Base-by-base conservation (phyloP, 2,329 filamentous ascomycete species). In the Lasiodiplodia sp. region DNA sequence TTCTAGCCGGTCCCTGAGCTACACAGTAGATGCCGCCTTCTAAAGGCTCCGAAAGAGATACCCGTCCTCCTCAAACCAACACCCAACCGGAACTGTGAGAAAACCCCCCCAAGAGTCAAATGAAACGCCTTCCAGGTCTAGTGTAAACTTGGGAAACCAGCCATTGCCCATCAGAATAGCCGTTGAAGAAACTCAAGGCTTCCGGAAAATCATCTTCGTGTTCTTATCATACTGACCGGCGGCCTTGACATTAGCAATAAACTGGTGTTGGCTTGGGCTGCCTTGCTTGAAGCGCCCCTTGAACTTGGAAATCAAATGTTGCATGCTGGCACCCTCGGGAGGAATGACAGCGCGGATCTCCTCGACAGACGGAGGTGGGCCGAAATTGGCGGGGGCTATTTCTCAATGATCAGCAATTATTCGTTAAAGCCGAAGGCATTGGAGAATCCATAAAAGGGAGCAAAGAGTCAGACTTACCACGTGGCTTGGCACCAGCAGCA, bases 281-380 rank as follows among this genome's bases (percentile, higher is more conserved):
- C 57, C 58, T n/a, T 40, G 47, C 23, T 44, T 37, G 47, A 84
- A 74, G 18, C 80, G 77, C 3, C 74, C 74, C 73, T 79, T 82
- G 77, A 85, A 85, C 28, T 74, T 71, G 49, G 72, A 72, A 53
- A 83, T 79, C 25, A 85, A 74, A 4, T 76, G 72, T 38, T 77
- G 74, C 60, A 85, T 81, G 28, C 74, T 77, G 72, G 84, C 83
- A 64, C 83, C 83, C 56, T 80, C 75, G 0, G 77, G 67, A 2
- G 83, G 83, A 52, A 85, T 80, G 0, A 79, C 79, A 6, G 79
- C 78, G 34, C 80, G 79, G 62, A 85, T 81, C 70, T 84, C 82
- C 31, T 78, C 79, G 3, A 82, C 77, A 1, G 82, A 80, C 0
- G 83, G 83, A 25, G 84, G 75, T 34, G 73, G 71, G 6, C 70